Percentiles rank a stretch among this genome's conserved stretches.
These are phyloP conservation scores for Balakata baccata DNA, from an alignment of 345 rosid species.

Conservation along the genomic window DNA sequence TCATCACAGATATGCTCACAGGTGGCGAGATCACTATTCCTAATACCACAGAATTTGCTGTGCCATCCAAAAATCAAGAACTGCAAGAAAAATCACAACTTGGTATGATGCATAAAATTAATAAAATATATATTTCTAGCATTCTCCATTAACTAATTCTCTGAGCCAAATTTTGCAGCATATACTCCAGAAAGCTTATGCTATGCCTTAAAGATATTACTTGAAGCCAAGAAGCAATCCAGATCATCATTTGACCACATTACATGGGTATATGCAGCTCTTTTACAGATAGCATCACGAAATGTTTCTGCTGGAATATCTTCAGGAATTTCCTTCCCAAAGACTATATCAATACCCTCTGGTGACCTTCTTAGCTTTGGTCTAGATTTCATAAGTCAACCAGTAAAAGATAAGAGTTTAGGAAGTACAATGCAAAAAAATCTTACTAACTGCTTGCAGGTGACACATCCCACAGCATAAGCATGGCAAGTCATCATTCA, in stretches of 20 bases:
- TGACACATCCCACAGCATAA: conserved; percentile 5
- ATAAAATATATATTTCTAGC: background rate
- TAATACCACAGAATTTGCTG: conserved; percentile 8
- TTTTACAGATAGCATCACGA: conserved; percentile 32
- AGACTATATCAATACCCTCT: conserved; percentile 11
- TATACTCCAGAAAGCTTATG: conserved; percentile 27
- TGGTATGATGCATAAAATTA: background rate
- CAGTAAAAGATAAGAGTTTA: background rate
- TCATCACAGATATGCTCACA: conserved; percentile 30
- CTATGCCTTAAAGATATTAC: conserved; percentile 29
- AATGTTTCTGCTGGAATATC: conserved; percentile 10
- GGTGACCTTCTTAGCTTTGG: conserved; percentile 16
- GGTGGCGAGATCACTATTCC: conserved; percentile 10
- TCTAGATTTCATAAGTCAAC: background rate
- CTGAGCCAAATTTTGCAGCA: conserved; percentile 21
- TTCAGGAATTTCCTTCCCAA: conserved; percentile 6
- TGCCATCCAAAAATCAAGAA: conserved; percentile 16
- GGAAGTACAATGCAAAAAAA: background rate
- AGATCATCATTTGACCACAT: conserved; percentile 24
- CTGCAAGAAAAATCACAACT: conserved; percentile 14
- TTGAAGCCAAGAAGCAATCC: conserved; percentile 30
- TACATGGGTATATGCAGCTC: conserved; percentile 27
- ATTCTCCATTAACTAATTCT: background rate
- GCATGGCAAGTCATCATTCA: background rate
- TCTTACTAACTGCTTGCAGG: conserved; percentile 8